phyloP scores from a whole-genome alignment of 345 rosid genomes.

The Populus deltoides region DNA sequence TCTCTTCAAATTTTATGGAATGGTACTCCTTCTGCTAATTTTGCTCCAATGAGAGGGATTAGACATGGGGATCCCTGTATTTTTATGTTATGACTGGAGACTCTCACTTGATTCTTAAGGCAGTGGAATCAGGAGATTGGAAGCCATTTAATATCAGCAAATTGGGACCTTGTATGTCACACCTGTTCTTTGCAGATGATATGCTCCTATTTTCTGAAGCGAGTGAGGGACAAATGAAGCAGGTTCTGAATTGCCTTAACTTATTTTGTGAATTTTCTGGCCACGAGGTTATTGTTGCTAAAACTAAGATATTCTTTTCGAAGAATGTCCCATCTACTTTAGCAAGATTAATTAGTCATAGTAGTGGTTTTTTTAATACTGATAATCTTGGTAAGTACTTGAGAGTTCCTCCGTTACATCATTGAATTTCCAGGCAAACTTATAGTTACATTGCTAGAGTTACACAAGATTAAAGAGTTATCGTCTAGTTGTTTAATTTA shows the following conservation, averaged over 20 bases:
- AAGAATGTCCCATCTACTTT: neutral
- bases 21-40: too few relatives aligned
- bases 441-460: neutral
- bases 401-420: neutral
- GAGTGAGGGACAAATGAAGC: neutral
- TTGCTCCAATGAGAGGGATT: neutral
- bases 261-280: neutral
- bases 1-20: neutral
- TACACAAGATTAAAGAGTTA: too few relatives aligned
- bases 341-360: too few relatives aligned
- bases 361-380: neutral
- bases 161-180: neutral
- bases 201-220: neutral
- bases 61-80: neutral
- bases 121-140: neutral
- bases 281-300: neutral
- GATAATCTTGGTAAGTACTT: neutral
- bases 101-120: neutral
- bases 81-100: neutral
- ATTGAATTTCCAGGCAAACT: neutral
- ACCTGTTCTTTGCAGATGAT: neutral
- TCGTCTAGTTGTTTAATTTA: too few relatives aligned
- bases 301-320: neutral
- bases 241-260: neutral
- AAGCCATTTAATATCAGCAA: neutral